Conservation (phyloP, 1,139 yeast species). For the Suhomyces kunorum region DNA sequence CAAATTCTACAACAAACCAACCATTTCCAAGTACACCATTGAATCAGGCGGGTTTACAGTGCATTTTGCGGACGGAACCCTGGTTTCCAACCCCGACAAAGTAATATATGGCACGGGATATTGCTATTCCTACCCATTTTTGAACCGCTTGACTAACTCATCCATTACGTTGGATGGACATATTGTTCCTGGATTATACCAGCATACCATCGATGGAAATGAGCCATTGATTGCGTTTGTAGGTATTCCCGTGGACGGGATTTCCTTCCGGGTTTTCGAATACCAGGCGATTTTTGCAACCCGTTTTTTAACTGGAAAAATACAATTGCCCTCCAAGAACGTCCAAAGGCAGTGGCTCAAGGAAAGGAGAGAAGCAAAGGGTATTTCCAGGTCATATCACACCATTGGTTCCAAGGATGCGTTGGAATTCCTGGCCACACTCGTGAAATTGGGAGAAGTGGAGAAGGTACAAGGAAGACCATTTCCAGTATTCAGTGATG, state of each 20-base stretch:
- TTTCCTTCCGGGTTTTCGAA: conserved; percentile 43
- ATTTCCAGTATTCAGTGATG: conserved; percentile 33
- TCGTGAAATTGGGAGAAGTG: conserved; percentile 32
- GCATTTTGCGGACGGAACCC: conserved; percentile 32
- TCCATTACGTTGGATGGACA: conserved; percentile 31
- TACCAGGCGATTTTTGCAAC: conserved; percentile 42
- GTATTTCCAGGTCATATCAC: conserved; percentile 42
- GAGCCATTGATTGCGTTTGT: conserved; percentile 41
- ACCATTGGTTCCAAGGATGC: conserved; percentile 35
- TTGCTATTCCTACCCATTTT: conserved; percentile 44
- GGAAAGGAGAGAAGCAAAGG: conserved; percentile 27
- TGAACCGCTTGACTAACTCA: conserved; percentile 26
- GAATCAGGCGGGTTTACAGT: conserved; percentile 24
- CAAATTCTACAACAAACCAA: conserved; percentile 28
- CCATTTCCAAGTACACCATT: conserved; percentile 24
- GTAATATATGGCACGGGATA: conserved; percentile 49
- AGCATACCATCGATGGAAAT: conserved; percentile 39
- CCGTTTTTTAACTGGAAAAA: conserved; percentile 36
- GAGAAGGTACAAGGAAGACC: conserved; percentile 32
- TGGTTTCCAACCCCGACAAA: conserved; percentile 32
- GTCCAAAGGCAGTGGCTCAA: conserved; percentile 37
- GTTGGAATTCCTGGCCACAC: conserved; percentile 22
- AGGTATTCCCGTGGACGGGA: conserved; percentile 47
- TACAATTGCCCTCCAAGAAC: conserved; percentile 29
- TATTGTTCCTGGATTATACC: conserved; percentile 32